A percentile compares a stretch with the other conserved stretches of the same genome.
Evolutionary conservation across 768 basidiomycete genomes (phyloP).

Genomic region (Tylopilus plumbeoviolaceoides): DNA sequence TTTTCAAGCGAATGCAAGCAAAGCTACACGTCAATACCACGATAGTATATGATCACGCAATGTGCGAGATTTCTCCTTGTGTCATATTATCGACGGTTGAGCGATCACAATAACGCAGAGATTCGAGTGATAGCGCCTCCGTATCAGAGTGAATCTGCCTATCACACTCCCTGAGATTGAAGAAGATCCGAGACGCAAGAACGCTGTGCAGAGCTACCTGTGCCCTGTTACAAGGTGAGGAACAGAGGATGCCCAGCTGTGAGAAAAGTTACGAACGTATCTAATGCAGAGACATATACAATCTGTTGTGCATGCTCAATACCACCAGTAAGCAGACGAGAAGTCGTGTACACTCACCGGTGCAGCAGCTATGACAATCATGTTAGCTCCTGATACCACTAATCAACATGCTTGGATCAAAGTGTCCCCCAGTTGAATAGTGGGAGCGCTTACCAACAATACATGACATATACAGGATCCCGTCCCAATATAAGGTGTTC

Average conservation of each 20-base stretch:
- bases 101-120: constrained; percentile 1
- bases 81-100: not conserved
- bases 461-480: no score
- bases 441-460: no score
- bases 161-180: constrained; percentile 23
- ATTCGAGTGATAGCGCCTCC: not conserved
- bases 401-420: no score
- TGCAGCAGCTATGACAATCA: constrained; percentile 17
- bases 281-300: constrained; percentile 11
- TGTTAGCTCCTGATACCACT: no score
- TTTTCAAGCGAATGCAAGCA: no score
- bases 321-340: not conserved
- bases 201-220: constrained; percentile 27
- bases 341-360: constrained; percentile 12
- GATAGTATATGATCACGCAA: not conserved
- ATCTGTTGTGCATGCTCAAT: not conserved
- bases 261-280: constrained; percentile 19
- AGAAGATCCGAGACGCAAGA: constrained; percentile 26
- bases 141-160: not conserved
- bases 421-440: no score
- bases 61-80: not conserved
- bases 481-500: no score
- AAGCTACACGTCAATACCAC: no score
- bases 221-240: constrained; percentile 17
- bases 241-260: not conserved